phyloP scores from a whole-genome alignment of 2,329 filamentous ascomycete species.

The Penicillium verrucosum region DNA sequence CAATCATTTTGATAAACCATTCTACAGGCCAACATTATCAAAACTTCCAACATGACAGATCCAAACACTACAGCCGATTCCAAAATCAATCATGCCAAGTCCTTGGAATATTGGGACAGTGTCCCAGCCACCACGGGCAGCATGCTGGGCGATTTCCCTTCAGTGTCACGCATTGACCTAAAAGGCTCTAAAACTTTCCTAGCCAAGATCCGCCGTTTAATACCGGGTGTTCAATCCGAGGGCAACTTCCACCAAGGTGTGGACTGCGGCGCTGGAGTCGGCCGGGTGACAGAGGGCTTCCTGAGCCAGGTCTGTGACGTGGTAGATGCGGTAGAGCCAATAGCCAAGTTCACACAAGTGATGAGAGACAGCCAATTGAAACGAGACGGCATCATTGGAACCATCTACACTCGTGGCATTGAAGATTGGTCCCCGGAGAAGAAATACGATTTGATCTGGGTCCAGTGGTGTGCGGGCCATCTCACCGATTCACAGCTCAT shows the following conservation, averaged over 20 bases:
- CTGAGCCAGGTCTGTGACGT: conserved; percentile 65
- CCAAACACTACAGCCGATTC: conserved; percentile 3
- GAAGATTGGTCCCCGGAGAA: conserved; percentile 63
- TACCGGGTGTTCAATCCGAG: conserved; percentile 13
- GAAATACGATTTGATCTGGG: conserved; percentile 79
- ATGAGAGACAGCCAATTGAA: conserved; percentile 46
- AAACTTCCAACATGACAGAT: conserved; percentile 2
- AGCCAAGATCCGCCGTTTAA: conserved; percentile 56
- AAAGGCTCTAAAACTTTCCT: conserved; percentile 68
- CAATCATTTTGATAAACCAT: not conserved
- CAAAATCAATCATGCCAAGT: conserved; percentile 35
- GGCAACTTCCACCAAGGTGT: conserved; percentile 40
- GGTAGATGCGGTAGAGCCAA: conserved; percentile 82
- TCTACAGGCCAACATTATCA: not conserved
- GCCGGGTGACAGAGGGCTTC: conserved; percentile 74
- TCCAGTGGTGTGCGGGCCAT: conserved; percentile 86
- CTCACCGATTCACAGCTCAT: conserved; percentile 71
- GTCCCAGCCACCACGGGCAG: conserved; percentile 40
- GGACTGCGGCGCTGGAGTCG: conserved; percentile 70
- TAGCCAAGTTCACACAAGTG: conserved; percentile 71
- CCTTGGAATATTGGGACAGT: conserved; percentile 42
- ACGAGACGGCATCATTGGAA: conserved; percentile 52
- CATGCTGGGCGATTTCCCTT: conserved; percentile 65
- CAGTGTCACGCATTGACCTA: conserved; percentile 67
- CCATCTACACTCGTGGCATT: conserved; percentile 69